Evolutionary conservation across 2,329 filamentous ascomycete genomes (phyloP).

Genomic region (Botrytis cinerea): DNA sequence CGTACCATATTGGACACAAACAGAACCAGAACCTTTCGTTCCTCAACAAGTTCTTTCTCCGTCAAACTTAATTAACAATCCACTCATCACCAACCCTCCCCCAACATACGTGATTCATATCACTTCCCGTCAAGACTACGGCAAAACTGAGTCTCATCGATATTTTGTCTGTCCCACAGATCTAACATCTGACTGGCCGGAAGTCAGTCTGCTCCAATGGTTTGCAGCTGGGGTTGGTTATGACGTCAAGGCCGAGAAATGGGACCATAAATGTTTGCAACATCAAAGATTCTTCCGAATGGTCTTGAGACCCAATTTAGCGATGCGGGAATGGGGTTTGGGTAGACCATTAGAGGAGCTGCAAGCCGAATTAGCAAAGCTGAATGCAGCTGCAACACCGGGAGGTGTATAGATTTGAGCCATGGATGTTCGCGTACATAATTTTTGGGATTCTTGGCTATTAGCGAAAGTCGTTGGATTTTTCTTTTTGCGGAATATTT

Average conservation of each 20-base stretch:
- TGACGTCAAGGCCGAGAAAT: conserved; percentile 35
- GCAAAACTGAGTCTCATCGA: conserved; percentile 36
- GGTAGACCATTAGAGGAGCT: conserved; percentile 17
- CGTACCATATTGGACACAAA: conserved; percentile 6
- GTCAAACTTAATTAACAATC: conserved; percentile 34
- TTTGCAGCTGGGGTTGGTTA: conserved; percentile 35
- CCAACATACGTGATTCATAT: conserved; percentile 37
- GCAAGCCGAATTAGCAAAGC: conserved; percentile 9
- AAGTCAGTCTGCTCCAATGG: conserved; percentile 35
- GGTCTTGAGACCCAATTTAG: conserved; percentile 36
- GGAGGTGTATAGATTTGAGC: neutral
- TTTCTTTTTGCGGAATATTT: conserved; percentile 10
- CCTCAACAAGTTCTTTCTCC: conserved; percentile 29
- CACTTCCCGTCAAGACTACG: conserved; percentile 36
- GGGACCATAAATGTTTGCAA: conserved; percentile 37
- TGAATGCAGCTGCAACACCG: neutral
- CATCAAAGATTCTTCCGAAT: conserved; percentile 36
- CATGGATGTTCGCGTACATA: neutral
- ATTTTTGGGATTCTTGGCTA: neutral
- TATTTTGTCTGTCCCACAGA: conserved; percentile 36
- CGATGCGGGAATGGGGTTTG: conserved; percentile 25
- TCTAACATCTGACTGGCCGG: conserved; percentile 35
- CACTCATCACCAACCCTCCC: conserved; percentile 26
- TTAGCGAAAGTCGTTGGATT: neutral
- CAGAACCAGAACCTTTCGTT: conserved; percentile 17